A percentile compares a stretch with the other conserved stretches of the same genome.
phyloP scores from a whole-genome alignment of 1,284 basidiomycete genomes.

The Coriolopsis trogii region DNA sequence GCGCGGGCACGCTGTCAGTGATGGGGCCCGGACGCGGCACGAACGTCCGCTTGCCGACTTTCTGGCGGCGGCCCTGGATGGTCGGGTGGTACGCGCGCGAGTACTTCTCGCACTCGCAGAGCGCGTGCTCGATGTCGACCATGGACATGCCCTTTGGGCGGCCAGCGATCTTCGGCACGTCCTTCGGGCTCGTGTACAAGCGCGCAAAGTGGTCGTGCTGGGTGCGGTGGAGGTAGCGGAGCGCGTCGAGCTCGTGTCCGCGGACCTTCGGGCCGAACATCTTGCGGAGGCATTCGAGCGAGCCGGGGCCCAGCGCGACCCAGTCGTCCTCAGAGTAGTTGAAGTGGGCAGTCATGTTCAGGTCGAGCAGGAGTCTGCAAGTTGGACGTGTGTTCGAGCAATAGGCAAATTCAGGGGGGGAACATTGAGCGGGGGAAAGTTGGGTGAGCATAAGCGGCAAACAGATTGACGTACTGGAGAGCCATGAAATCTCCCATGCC shows the following conservation, averaged over 20 bases:
- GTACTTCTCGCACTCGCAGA: conserved; percentile 50
- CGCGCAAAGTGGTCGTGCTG: conserved; percentile 42
- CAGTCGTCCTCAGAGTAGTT: conserved; percentile 44
- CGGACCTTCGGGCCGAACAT: conserved; percentile 41
- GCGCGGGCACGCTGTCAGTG: conserved; percentile 35
- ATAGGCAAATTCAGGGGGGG: too few species aligned
- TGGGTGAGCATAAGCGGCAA: neutral
- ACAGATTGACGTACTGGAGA: conserved; percentile 41
- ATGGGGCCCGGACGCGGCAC: conserved; percentile 26
- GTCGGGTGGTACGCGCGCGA: conserved; percentile 36
- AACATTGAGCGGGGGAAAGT: neutral
- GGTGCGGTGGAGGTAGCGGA: conserved; percentile 40
- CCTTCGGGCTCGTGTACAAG: conserved; percentile 32
- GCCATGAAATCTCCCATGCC: conserved; percentile 44
- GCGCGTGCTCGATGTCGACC: conserved; percentile 49
- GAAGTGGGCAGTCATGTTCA: conserved; percentile 45
- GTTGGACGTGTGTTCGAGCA: too few species aligned
- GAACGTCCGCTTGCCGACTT: conserved; percentile 27
- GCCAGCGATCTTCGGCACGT: conserved; percentile 32
- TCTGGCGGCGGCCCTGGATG: conserved; percentile 32
- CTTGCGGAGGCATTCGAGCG: conserved; percentile 40
- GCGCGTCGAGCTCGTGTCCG: conserved; percentile 38
- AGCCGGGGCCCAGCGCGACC: conserved; percentile 45
- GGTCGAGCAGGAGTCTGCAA: conserved; percentile 42
- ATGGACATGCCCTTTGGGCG: conserved; percentile 32